A percentile compares a stretch with the other conserved stretches of the same genome.
Evolutionary conservation across 257 asterid genomes (phyloP).

Genomic region (Verbascum thapsus): DNA sequence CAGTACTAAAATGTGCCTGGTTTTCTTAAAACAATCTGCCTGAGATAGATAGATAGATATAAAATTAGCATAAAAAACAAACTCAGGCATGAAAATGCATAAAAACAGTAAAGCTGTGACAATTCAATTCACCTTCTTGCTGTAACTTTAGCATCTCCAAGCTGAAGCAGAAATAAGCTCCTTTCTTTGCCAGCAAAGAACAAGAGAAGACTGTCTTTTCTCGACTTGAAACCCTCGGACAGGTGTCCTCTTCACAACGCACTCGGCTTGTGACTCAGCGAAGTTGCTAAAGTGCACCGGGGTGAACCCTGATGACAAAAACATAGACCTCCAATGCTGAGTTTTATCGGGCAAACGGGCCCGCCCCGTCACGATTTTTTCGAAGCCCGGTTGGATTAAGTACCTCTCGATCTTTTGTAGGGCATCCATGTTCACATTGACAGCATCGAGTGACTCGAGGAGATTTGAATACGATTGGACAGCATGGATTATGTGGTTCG

Average conservation of each 20-base stretch:
- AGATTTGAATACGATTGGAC: constrained; percentile 76
- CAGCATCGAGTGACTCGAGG: constrained; percentile 88
- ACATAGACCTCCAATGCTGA: constrained; percentile 84
- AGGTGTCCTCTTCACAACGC: constrained; percentile 82
- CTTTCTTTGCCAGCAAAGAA: constrained; percentile 95
- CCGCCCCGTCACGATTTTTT: constrained; percentile 58
- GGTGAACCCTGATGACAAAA: constrained; percentile 77
- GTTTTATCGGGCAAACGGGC: constrained; percentile 68
- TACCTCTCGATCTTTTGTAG: constrained; percentile 86
- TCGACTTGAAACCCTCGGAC: constrained; percentile 88
- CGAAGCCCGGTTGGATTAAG: constrained; percentile 78
- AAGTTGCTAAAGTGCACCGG: constrained; percentile 79
- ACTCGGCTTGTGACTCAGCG: constrained; percentile 90
- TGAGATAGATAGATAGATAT: constrained; percentile 49
- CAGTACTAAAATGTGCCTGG: constrained; percentile 52
- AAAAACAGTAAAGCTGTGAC: constrained; percentile 35
- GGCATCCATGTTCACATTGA: constrained; percentile 68
- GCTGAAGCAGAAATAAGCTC: constrained; percentile 95
- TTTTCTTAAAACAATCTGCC: constrained; percentile 54
- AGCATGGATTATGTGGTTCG: constrained; percentile 76
- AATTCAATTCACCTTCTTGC: constrained; percentile 42
- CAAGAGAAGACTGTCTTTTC: constrained; percentile 89
- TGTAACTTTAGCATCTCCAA: constrained; percentile 76
- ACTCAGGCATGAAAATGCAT: constrained; percentile 47
- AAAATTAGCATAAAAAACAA: constrained; percentile 45